These are phyloP conservation scores for Aspergillus ellipticus DNA, from an alignment of 495 filamentous ascomycete genomes.

Conservation along the genomic window DNA sequence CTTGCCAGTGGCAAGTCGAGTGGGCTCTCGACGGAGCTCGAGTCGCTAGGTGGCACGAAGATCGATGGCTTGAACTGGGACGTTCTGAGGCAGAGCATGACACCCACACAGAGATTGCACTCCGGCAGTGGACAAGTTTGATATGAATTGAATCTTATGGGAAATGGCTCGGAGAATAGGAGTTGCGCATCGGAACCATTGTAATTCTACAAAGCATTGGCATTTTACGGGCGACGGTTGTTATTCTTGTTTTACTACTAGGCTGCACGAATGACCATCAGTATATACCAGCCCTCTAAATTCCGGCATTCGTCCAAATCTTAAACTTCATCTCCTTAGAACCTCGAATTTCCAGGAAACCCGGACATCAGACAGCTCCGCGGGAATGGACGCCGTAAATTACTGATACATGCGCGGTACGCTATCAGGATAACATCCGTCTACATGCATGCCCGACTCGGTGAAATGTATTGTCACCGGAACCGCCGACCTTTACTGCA, in stretches of 20 bases:
- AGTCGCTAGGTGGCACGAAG: conserved; percentile 45
- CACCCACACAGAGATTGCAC: conserved; percentile 23
- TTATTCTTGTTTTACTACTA: neutral
- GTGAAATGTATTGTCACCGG: conserved; percentile 18
- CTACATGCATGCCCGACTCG: neutral
- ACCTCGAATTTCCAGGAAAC: neutral
- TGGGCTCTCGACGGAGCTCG: conserved; percentile 31
- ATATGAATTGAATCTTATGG: conserved; percentile 11
- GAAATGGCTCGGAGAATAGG: conserved; percentile 15
- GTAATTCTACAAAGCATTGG: conserved; percentile 6
- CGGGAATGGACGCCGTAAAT: conserved; percentile 2
- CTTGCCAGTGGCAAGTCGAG: conserved; percentile 53
- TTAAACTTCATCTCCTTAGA: neutral
- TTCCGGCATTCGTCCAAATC: neutral
- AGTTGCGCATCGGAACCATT: conserved; percentile 9
- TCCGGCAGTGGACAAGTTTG: conserved; percentile 7
- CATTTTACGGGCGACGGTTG: conserved; percentile 1
- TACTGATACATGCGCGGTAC: conserved; percentile 4
- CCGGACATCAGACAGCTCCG: neutral
- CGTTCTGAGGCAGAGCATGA: conserved; percentile 39
- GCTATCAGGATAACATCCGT: neutral
- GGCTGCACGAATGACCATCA: neutral
- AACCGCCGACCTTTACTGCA: conserved; percentile 2
- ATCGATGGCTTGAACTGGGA: conserved; percentile 54
- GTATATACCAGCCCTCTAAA: neutral